Percentiles rank a stretch among this genome's conserved stretches.
These are phyloP conservation scores for Amanita exitialis DNA, from an alignment of 768 basidiomycete genomes.

Conservation along the genomic window DNA sequence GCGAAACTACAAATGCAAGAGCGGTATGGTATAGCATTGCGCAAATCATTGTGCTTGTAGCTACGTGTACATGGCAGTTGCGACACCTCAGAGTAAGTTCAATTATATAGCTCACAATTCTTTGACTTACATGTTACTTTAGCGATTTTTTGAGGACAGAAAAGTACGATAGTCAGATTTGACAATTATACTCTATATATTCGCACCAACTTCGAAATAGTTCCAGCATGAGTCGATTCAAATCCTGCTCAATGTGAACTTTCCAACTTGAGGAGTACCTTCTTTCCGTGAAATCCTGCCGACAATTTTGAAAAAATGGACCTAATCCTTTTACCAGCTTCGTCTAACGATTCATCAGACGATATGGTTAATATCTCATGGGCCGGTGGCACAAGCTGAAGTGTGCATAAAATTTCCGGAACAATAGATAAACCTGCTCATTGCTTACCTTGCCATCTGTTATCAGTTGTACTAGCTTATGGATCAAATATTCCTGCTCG, in stretches of 20 bases:
- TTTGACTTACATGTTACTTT: conserved; percentile 4
- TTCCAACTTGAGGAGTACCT: conserved; percentile 31
- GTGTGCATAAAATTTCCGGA: background rate
- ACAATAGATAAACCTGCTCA: background rate
- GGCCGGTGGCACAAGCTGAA: conserved; percentile 55
- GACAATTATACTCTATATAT: conserved; percentile 1
- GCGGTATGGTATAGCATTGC: conserved; percentile 92
- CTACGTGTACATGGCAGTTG: conserved; percentile 89
- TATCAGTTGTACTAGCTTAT: conserved; percentile 42
- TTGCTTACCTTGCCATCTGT: conserved; percentile 37
- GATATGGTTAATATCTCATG: conserved; percentile 57
- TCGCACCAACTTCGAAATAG: conserved; percentile 7
- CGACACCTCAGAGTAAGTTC: conserved; percentile 74
- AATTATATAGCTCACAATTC: background rate
- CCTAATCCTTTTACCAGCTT: conserved; percentile 35
- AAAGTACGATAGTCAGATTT: conserved; percentile 39
- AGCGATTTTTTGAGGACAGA: conserved; percentile 85
- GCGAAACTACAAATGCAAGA: conserved; percentile 82
- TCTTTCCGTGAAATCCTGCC: conserved; percentile 29
- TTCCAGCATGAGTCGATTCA: background rate
- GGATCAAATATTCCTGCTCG: conserved; percentile 43
- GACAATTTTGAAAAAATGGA: conserved; percentile 32
- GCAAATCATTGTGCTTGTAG: conserved; percentile 78
- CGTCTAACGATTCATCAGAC: conserved; percentile 23
- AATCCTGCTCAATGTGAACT: conserved; percentile 9